A percentile compares a stretch with the other conserved stretches of the same genome.
Conservation (phyloP, 441 rosid species). For the Hura crepitans region DNA sequence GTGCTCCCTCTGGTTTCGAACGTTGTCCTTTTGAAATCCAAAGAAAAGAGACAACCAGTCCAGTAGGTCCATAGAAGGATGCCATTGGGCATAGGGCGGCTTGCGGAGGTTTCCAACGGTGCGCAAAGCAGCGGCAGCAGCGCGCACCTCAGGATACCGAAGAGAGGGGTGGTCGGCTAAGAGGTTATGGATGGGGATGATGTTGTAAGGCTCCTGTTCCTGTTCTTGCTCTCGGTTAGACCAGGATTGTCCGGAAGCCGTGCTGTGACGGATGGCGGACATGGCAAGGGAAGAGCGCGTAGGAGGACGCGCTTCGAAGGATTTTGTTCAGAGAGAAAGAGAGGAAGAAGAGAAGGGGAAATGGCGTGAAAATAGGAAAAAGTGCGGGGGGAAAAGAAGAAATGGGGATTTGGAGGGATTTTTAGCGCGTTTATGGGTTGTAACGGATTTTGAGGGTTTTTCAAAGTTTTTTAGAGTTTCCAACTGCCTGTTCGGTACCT, state of each 20-base stretch:
- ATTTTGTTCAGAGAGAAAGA: not conserved
- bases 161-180: slow-evolving; percentile 87
- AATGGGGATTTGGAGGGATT: no score
- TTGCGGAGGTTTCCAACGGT: slow-evolving; percentile 69
- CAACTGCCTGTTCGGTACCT: no score
- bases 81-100: slow-evolving; percentile 68
- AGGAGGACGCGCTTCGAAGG: not conserved
- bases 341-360: not conserved
- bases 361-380: not conserved
- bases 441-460: not conserved
- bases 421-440: not conserved
- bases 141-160: slow-evolving; percentile 80
- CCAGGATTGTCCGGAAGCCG: slow-evolving; percentile 14
- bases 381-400: not conserved
- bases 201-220: slow-evolving; percentile 56
- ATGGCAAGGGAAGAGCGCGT: slow-evolving; percentile 29
- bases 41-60: slow-evolving; percentile 80
- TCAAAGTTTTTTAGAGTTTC: not conserved
- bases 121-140: slow-evolving; percentile 65
- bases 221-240: slow-evolving; percentile 18
- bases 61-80: slow-evolving; percentile 57
- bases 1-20: slow-evolving; percentile 82
- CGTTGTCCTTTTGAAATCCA: slow-evolving; percentile 69
- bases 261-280: slow-evolving; percentile 44
- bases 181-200: slow-evolving; percentile 76